Evolutionary conservation across 202 grass and related monocot species (phyloP).

Genomic region (Bolboschoenoplectus hybrid): DNA sequence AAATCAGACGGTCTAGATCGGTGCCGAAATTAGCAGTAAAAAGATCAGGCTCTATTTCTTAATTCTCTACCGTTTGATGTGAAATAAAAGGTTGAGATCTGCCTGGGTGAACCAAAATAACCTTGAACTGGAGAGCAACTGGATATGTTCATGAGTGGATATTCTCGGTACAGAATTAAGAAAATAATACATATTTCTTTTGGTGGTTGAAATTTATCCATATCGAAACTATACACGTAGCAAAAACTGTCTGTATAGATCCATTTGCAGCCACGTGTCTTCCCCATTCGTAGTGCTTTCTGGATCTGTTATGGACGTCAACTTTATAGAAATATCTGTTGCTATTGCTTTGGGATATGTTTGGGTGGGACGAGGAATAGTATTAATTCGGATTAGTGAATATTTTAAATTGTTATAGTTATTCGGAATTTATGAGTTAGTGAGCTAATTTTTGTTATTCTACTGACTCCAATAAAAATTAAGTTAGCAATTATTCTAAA

Average conservation of each 20-base stretch:
- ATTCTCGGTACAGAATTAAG: not conserved
- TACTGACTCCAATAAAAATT: too few species aligned
- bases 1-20: not conserved
- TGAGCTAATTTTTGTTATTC: too few species aligned
- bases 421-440: too few species aligned
- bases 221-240: not conserved
- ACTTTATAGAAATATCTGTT: not conserved
- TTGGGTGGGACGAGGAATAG: too few species aligned
- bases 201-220: not conserved
- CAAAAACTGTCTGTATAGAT: not conserved
- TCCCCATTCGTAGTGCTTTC: not conserved
- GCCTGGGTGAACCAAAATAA: not conserved
- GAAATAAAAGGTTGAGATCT: not conserved
- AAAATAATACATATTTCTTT: not conserved
- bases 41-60: not conserved
- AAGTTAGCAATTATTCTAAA: too few species aligned
- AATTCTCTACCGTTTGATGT: not conserved
- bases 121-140: not conserved
- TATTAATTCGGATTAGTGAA: too few species aligned
- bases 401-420: too few species aligned
- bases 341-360: not conserved
- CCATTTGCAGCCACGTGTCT: not conserved
- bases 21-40: not conserved
- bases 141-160: not conserved
- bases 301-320: not conserved